Conservation (phyloP, 2,329 filamentous ascomycete genomes). For the Botrytis galanthina region DNA sequence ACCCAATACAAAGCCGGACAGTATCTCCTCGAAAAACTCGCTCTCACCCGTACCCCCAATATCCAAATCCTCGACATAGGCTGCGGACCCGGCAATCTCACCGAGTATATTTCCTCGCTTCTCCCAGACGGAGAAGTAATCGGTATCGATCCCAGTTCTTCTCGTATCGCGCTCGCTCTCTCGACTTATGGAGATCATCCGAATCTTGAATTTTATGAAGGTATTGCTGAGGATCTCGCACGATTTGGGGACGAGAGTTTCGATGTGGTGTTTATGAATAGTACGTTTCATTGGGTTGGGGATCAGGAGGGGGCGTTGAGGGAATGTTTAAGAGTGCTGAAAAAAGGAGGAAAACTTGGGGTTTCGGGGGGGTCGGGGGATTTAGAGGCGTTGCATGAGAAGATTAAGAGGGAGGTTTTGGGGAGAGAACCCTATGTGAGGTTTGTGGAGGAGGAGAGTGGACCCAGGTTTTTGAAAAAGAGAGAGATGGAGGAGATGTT, state of each 20-base stretch:
- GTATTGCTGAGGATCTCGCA: conserved; percentile 21
- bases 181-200: background rate
- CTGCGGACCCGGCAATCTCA: conserved; percentile 40
- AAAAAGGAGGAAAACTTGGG: conserved; percentile 19
- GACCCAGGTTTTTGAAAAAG: conserved; percentile 18
- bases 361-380: conserved; percentile 25
- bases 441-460: conserved; percentile 13
- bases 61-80: conserved; percentile 38
- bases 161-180: conserved; percentile 22
- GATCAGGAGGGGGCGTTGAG: conserved; percentile 15
- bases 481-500: conserved; percentile 9
- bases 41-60: conserved; percentile 2
- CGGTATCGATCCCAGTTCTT: conserved; percentile 21
- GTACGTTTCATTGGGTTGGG: conserved; percentile 22
- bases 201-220: conserved; percentile 15
- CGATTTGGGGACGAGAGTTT: conserved; percentile 15
- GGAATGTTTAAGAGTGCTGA: conserved; percentile 23
- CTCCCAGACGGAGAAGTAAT: conserved; percentile 13
- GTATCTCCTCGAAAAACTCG: conserved; percentile 20
- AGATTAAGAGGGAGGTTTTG: conserved; percentile 24
- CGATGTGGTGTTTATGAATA: conserved; percentile 23
- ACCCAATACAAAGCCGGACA: conserved; percentile 21
- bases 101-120: conserved; percentile 21
- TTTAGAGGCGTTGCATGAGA: conserved; percentile 22
- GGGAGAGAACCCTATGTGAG: conserved; percentile 19